Evolutionary conservation across 2,329 filamentous ascomycete genomes (phyloP).

Genomic region (Colletotrichum sojae): DNA sequence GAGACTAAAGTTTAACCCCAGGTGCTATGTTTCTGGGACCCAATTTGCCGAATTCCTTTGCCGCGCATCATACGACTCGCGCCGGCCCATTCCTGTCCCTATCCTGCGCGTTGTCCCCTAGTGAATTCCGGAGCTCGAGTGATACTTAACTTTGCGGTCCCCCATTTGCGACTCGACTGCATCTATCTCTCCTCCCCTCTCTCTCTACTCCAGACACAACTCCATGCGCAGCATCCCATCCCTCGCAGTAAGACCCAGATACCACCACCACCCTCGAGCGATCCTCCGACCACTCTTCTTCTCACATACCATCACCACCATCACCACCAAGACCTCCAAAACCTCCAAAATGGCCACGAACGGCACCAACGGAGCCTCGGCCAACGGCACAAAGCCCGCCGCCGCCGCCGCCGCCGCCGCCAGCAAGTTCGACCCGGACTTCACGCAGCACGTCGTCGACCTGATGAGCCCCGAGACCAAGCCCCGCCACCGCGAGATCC

Average conservation of each 20-base stretch:
- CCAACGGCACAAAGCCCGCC: slow-evolving; percentile 24
- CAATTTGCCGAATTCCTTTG: slow-evolving; percentile 24
- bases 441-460: slow-evolving; percentile 42
- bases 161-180: not conserved
- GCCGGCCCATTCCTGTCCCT: not conserved
- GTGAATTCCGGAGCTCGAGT: not conserved
- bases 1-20: slow-evolving; percentile 11
- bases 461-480: slow-evolving; percentile 41
- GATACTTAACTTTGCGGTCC: slow-evolving; percentile 18
- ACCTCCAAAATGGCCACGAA: slow-evolving; percentile 41
- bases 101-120: not conserved
- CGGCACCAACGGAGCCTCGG: slow-evolving; percentile 29
- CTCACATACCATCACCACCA: not conserved
- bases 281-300: too few relatives aligned
- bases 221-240: not conserved
- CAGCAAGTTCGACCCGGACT: slow-evolving; percentile 42
- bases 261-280: too few relatives aligned
- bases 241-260: too few relatives aligned
- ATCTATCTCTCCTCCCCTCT: not conserved
- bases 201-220: not conserved
- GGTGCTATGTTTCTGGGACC: not conserved
- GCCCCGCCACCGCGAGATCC: slow-evolving; percentile 37
- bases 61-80: slow-evolving; percentile 31
- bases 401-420: slow-evolving; percentile 8
- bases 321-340: too few relatives aligned